A percentile compares a stretch with the other conserved stretches of the same genome.
phyloP scores from a whole-genome alignment of 1,139 yeast species.

The Candida sanyaensis region DNA sequence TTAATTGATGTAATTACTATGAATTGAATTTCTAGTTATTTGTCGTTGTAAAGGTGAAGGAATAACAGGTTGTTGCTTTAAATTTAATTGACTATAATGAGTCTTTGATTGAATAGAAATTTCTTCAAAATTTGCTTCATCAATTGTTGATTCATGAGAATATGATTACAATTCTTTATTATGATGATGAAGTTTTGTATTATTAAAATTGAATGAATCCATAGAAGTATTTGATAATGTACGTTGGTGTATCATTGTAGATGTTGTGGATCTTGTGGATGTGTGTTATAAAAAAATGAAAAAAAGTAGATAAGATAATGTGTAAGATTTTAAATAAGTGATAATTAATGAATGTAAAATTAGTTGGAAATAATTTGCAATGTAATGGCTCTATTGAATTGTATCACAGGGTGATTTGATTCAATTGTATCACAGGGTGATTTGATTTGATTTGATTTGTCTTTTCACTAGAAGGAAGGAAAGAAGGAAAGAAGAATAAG shows the following conservation, averaged over 20 bases:
- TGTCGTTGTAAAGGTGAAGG: constrained; percentile 23
- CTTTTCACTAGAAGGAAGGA: no score
- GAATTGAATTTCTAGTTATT: constrained; percentile 20
- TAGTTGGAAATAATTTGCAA: no score
- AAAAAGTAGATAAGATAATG: background rate
- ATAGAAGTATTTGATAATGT: constrained; percentile 3
- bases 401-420: no score
- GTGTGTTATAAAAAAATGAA: background rate
- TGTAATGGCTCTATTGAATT: no score
- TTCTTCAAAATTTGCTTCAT: constrained; percentile 7
- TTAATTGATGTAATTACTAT: constrained; percentile 17
- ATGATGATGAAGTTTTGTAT: background rate
- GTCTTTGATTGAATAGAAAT: constrained; percentile 2
- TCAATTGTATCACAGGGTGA: no score
- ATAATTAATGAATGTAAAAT: no score
- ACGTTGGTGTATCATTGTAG: constrained; percentile 6
- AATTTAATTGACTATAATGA: background rate
- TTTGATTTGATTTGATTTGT: no score
- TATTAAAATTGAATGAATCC: constrained; percentile 3
- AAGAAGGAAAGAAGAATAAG: no score
- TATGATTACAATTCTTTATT: no score
- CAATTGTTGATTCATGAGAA: background rate
- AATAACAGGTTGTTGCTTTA: constrained; percentile 5
- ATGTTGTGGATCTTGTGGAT: no score
- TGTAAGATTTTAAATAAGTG: no score